Base-by-base conservation (phyloP, 257 asterid genomes). In the Solanum peruvianum region DNA sequence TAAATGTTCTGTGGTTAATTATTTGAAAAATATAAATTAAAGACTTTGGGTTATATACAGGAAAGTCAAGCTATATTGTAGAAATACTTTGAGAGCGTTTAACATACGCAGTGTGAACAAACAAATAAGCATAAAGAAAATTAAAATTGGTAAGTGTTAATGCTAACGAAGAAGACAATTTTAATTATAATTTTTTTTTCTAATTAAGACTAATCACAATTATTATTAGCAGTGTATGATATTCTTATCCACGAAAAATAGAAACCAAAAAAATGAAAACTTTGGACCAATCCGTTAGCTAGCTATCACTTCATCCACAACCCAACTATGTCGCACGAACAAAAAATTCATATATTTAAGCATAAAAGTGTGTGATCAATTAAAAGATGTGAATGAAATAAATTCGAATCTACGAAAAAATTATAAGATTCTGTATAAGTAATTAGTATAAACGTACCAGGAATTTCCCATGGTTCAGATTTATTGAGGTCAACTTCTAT, bases 401-500 rank as follows among this genome's bases (percentile, higher is more conserved):
- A 27, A 86, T 2, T 0, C 1, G 45, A 44, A 13, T 5, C 35
- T 11, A 1, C 10, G 14, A 11, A 27, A 20, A 1, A 21, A 64
- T 44, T n/a, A 42, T 78, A 25, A 62, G 42, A 44, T 77, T 77
- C 2, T 13, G 7, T 44, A 60, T 11, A 23, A 45, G 31, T 58
- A 35, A 78, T 33, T 33, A 33, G 35, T 39, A 44, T 7, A 41
- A 4, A 75, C 6, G n/a, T 66, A 96, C 99, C 93, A 41, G 99
- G 99, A 92, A 96, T 90, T 86, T 96, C 99, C 99, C 99, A 96
- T 33, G 99, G 98, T 83, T 96, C 99, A 85, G 94, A 93, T 90
- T 91, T 95, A 86, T 96, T 95, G 21, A 96, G 98, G 91, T 96
- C 99, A 88, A 96, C 96, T 86, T 94, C 91, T 85, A 95, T 90